phyloP scores from a whole-genome alignment of 805 yeast genomes.

The Kregervanrija fluxuum region DNA sequence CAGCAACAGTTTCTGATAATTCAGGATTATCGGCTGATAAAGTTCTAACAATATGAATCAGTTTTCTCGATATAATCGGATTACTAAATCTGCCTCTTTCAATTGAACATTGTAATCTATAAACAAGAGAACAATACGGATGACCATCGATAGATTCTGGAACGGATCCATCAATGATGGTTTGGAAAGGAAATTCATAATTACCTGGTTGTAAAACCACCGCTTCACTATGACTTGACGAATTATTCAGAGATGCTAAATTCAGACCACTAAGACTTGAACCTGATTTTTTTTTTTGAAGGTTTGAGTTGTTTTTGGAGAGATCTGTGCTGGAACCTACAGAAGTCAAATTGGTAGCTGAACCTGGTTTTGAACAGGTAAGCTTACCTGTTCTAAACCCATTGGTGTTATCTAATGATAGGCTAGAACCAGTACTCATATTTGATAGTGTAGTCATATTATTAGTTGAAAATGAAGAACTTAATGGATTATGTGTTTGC shows the following conservation, averaged over 20 bases:
- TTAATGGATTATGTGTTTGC: conserved; percentile 14
- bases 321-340: conserved; percentile 14
- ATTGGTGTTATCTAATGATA: conserved; percentile 4
- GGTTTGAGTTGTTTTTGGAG: conserved; percentile 12
- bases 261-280: too few species aligned
- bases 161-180: conserved; percentile 75
- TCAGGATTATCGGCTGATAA: conserved; percentile 83
- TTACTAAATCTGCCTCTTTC: conserved; percentile 76
- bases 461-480: conserved; percentile 10
- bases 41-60: conserved; percentile 77
- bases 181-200: conserved; percentile 84
- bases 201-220: conserved; percentile 62
- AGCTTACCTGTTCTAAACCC: conserved; percentile 27
- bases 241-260: neutral
- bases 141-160: conserved; percentile 89
- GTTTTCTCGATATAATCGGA: conserved; percentile 59
- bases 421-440: conserved; percentile 5
- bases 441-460: too few species aligned
- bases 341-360: conserved; percentile 36
- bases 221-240: conserved; percentile 9
- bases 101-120: conserved; percentile 68
- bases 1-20: conserved; percentile 83
- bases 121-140: conserved; percentile 67
- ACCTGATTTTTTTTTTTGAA: too few species aligned
- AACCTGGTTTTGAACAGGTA: conserved; percentile 31